Conservation (phyloP, 139 green algal species). For the Chlorella sp. region DNA sequence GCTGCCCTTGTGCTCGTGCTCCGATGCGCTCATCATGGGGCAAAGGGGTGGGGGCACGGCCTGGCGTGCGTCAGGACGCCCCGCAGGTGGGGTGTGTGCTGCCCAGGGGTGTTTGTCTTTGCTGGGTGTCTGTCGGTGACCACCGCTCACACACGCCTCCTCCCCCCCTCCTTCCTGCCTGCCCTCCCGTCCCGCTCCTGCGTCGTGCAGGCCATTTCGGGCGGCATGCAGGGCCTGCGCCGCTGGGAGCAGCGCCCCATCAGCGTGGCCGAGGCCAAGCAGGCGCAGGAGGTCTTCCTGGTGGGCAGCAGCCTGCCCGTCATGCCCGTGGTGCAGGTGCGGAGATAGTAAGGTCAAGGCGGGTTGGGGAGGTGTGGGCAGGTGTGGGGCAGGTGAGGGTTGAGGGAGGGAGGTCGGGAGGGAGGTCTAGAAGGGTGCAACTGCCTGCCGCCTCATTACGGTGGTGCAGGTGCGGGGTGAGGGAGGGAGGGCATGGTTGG, state of each 20-base stretch:
- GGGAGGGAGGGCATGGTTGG: neutral
- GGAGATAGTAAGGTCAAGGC: neutral
- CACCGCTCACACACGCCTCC: neutral
- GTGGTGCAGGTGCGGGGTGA: no score
- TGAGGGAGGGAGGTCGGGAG: neutral
- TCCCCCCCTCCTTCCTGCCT: neutral
- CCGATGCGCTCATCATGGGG: no score
- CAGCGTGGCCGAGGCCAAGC: slow-evolving; percentile 54
- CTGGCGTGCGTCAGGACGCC: no score
- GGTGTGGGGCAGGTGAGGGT: neutral
- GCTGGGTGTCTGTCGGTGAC: neutral
- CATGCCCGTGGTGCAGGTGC: slow-evolving; percentile 45
- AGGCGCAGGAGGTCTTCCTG: slow-evolving; percentile 59
- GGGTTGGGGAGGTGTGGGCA: neutral
- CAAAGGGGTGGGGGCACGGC: neutral
- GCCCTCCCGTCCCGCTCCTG: neutral
- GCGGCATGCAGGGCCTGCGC: slow-evolving; percentile 33
- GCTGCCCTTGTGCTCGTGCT: no score
- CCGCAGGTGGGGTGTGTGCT: no score
- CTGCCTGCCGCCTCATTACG: no score
- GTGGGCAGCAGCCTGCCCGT: slow-evolving; percentile 48
- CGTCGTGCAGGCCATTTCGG: slow-evolving; percentile 18
- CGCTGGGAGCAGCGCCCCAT: slow-evolving; percentile 49
- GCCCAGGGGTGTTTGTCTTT: neutral
- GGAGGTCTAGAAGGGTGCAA: no score